Conservation (phyloP, 1,139 yeast species). For the Blastobotrys illinoisensis region DNA sequence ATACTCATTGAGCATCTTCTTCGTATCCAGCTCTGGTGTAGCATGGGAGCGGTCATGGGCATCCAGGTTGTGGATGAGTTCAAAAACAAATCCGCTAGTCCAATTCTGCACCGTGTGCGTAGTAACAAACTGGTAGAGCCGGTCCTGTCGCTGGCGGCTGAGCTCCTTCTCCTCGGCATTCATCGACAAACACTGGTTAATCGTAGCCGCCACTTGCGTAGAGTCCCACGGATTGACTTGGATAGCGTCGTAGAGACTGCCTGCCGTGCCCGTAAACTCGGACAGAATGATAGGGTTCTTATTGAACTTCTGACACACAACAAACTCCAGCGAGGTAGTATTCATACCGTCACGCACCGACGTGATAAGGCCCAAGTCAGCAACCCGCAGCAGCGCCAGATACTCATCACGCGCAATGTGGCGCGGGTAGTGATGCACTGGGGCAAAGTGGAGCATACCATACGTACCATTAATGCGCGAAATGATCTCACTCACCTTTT, state of each 20-base stretch:
- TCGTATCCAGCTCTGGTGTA: constrained; percentile 80
- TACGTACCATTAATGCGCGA: constrained; percentile 67
- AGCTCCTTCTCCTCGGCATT: constrained; percentile 17
- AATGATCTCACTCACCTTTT: constrained; percentile 61
- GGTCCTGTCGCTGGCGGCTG: constrained; percentile 37
- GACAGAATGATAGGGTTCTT: constrained; percentile 76
- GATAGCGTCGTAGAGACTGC: constrained; percentile 71
- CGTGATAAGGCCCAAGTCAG: constrained; percentile 84
- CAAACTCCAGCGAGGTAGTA: constrained; percentile 88
- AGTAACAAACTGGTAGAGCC: constrained; percentile 57
- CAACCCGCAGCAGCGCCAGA: constrained; percentile 77
- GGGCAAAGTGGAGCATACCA: constrained; percentile 74
- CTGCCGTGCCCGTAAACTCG: constrained; percentile 90
- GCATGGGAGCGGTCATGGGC: constrained; percentile 44
- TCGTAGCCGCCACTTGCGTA: constrained; percentile 83
- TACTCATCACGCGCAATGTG: constrained; percentile 86
- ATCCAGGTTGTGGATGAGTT: constrained; percentile 47
- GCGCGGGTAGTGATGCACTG: constrained; percentile 88
- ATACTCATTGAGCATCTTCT: constrained; percentile 52
- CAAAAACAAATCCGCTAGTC: constrained; percentile 60
- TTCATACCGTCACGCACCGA: constrained; percentile 96
- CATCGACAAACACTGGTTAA: constrained; percentile 53
- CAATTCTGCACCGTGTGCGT: constrained; percentile 75
- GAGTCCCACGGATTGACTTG: constrained; percentile 97
- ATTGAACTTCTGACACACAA: constrained; percentile 72